Conservation (phyloP, 2,329 filamentous ascomycete species). For the Verticillium zaregamsianum region DNA sequence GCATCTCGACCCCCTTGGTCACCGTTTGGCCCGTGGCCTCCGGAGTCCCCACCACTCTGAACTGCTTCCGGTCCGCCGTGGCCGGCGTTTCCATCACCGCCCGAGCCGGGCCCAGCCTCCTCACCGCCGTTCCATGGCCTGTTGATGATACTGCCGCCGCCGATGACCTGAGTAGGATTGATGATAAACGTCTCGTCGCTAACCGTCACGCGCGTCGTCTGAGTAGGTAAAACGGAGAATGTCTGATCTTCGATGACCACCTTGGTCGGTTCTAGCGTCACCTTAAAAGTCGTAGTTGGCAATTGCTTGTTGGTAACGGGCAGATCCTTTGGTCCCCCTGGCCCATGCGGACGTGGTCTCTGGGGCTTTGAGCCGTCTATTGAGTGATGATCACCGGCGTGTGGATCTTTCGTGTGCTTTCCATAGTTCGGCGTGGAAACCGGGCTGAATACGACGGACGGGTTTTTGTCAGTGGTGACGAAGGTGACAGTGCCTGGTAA, state of each 20-base stretch:
- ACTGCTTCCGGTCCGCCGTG: background rate
- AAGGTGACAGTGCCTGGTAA: constrained; percentile 32
- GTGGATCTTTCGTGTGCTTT: constrained; percentile 2
- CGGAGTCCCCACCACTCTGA: background rate
- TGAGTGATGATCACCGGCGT: background rate
- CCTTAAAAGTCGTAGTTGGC: constrained; percentile 22
- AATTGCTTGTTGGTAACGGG: background rate
- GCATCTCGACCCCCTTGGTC: background rate
- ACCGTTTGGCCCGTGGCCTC: background rate
- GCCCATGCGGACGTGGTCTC: constrained; percentile 2
- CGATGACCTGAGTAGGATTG: constrained; percentile 39
- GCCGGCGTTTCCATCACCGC: background rate
- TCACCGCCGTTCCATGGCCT: constrained; percentile 29
- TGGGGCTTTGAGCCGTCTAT: background rate
- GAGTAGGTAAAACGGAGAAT: constrained; percentile 30
- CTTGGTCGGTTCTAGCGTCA: constrained; percentile 38
- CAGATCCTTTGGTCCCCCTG: constrained; percentile 2
- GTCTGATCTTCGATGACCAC: constrained; percentile 46
- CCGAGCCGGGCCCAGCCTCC: background rate
- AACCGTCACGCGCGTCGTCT: constrained; percentile 38
- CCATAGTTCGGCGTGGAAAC: constrained; percentile 10
- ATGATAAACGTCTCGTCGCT: constrained; percentile 42
- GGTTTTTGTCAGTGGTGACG: constrained; percentile 52
- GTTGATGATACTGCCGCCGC: constrained; percentile 37
- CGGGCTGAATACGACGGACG: constrained; percentile 37